phyloP scores from a whole-genome alignment of 805 yeast species.

The Monosporozyma solicola region DNA sequence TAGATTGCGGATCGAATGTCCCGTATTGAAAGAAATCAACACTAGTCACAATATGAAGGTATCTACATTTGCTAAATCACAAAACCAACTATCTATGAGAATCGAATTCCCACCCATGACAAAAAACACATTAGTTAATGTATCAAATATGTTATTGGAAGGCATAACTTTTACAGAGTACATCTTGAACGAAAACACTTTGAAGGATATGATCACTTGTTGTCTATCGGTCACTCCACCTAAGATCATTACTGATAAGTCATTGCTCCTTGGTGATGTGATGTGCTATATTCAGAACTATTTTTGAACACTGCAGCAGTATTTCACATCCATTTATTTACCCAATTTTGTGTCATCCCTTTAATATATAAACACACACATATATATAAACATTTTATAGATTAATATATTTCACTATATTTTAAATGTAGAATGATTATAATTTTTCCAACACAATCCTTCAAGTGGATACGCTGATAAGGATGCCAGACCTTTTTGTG shows the following conservation, averaged over 20 bases:
- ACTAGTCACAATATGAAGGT: not conserved
- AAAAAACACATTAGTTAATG: constrained; percentile 13
- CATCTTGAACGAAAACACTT: constrained; percentile 13
- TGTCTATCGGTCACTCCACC: constrained; percentile 20
- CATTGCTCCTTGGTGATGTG: constrained; percentile 20
- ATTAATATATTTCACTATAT: too few relatives aligned
- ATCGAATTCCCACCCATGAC: constrained; percentile 18
- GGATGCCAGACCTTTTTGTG: not conserved
- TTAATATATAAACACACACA: too few relatives aligned
- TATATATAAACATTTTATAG: too few relatives aligned
- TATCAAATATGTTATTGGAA: constrained; percentile 19
- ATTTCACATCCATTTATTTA: not conserved
- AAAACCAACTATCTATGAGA: not conserved
- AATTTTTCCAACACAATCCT: too few relatives aligned
- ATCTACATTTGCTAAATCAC: not conserved
- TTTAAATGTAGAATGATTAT: too few relatives aligned
- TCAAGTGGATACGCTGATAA: too few relatives aligned
- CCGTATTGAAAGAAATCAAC: constrained; percentile 7
- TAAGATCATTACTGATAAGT: constrained; percentile 9
- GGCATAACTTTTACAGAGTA: constrained; percentile 20
- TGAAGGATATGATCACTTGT: constrained; percentile 18
- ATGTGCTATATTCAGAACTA: constrained; percentile 5
- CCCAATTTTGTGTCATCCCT: not conserved
- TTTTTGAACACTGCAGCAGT: not conserved
- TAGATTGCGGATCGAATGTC: constrained; percentile 9